These are phyloP conservation scores for Microcyclospora tardicrescens DNA, from an alignment of 2,329 filamentous ascomycete species.

Conservation along the genomic window DNA sequence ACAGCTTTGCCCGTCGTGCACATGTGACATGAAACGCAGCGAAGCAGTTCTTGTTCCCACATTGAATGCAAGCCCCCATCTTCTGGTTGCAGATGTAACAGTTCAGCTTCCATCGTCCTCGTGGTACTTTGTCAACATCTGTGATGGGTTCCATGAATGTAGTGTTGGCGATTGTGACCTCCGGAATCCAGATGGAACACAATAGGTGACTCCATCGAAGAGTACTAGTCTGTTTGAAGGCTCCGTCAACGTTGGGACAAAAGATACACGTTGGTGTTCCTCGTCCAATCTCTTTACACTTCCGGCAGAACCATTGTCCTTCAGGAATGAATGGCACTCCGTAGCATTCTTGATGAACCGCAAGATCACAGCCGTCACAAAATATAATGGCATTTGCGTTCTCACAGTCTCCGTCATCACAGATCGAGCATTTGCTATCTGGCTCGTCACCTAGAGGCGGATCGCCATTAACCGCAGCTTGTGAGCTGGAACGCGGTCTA, in stretches of 20 bases:
- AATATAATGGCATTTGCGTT: slow-evolving; percentile 99
- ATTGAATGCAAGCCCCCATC: slow-evolving; percentile 98
- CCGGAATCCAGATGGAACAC: slow-evolving; percentile 97
- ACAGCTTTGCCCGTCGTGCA: slow-evolving; percentile 73
- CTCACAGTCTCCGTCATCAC: slow-evolving; percentile 97
- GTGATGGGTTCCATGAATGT: slow-evolving; percentile 98
- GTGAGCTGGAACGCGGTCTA: slow-evolving; percentile 80
- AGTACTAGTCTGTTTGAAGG: slow-evolving; percentile 94
- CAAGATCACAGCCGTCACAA: slow-evolving; percentile 93
- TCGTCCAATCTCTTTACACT: slow-evolving; percentile 88
- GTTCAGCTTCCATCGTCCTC: slow-evolving; percentile 68
- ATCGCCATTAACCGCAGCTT: slow-evolving; percentile 90
- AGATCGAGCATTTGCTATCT: slow-evolving; percentile 94
- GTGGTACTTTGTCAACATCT: slow-evolving; percentile 94
- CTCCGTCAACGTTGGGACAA: slow-evolving; percentile 92
- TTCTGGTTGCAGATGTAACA: slow-evolving; percentile 96
- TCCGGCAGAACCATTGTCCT: slow-evolving; percentile 94
- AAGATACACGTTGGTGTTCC: slow-evolving; percentile 94
- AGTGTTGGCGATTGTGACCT: slow-evolving; percentile 87
- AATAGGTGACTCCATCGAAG: slow-evolving; percentile 95
- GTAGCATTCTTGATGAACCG: slow-evolving; percentile 97
- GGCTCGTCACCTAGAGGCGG: slow-evolving; percentile 75
- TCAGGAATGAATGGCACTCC: slow-evolving; percentile 97
- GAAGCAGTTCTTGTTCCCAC: slow-evolving; percentile 93
- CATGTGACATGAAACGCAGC: slow-evolving; percentile 96